These are phyloP conservation scores for Phytophthora vignae DNA, from an alignment of 352 stramenopile species.

Conservation along the genomic window DNA sequence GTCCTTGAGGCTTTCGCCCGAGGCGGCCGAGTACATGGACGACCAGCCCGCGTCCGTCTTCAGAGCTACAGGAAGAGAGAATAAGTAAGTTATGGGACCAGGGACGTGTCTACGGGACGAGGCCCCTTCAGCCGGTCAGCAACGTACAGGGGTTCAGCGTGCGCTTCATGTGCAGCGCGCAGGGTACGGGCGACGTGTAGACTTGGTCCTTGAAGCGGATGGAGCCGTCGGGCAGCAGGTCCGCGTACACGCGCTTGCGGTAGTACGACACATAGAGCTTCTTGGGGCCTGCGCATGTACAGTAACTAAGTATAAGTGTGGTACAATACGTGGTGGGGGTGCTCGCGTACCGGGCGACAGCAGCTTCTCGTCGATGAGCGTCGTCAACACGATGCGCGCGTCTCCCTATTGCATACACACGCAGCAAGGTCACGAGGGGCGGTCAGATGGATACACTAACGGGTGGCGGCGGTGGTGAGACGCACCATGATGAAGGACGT, in stretches of 20 bases:
- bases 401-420: slow-evolving; percentile 49
- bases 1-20: slow-evolving; percentile 80
- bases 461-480: background rate
- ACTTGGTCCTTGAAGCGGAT: slow-evolving; percentile 82
- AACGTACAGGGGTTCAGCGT: slow-evolving; percentile 75
- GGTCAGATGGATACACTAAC: background rate
- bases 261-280: slow-evolving; percentile 88
- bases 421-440: background rate
- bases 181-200: slow-evolving; percentile 79
- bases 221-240: slow-evolving; percentile 75
- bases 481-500: background rate
- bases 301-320: background rate
- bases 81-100: background rate
- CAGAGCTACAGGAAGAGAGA: slow-evolving; percentile 38
- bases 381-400: slow-evolving; percentile 65
- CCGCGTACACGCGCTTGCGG: slow-evolving; percentile 79
- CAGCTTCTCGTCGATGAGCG: slow-evolving; percentile 78
- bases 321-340: no score
- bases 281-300: slow-evolving; percentile 47
- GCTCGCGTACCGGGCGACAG: slow-evolving; percentile 50
- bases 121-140: background rate
- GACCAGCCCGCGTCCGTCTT: slow-evolving; percentile 86
- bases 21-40: slow-evolving; percentile 75
- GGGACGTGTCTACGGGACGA: slow-evolving; percentile 13
- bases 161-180: slow-evolving; percentile 84